phyloP scores from a whole-genome alignment of 2,329 filamentous ascomycete species.

The Aphanocladium album region DNA sequence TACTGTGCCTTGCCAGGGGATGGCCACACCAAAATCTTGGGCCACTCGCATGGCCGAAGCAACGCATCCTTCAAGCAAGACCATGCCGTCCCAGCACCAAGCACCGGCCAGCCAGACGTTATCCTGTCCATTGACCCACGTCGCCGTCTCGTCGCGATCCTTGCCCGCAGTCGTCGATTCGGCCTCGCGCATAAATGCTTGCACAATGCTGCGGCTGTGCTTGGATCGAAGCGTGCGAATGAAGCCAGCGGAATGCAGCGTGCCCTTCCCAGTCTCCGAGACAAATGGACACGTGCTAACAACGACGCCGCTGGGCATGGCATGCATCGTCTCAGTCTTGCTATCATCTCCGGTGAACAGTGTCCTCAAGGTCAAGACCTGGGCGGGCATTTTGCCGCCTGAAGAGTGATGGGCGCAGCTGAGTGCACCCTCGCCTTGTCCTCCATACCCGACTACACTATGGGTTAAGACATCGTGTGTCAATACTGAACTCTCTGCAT shows the following conservation, averaged over 20 bases:
- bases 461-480: slow-evolving; percentile 8
- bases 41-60: slow-evolving; percentile 54
- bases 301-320: slow-evolving; percentile 44
- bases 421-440: neutral
- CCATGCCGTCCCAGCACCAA: slow-evolving; percentile 64
- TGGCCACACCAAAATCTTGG: slow-evolving; percentile 42
- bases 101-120: slow-evolving; percentile 52
- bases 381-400: slow-evolving; percentile 21
- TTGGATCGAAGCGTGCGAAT: slow-evolving; percentile 48
- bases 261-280: slow-evolving; percentile 30
- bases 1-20: slow-evolving; percentile 28
- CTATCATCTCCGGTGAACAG: slow-evolving; percentile 24
- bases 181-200: slow-evolving; percentile 35
- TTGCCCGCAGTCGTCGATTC: neutral
- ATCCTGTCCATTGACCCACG: slow-evolving; percentile 49
- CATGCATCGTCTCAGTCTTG: slow-evolving; percentile 48
- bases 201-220: slow-evolving; percentile 42
- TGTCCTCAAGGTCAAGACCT: slow-evolving; percentile 32
- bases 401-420: slow-evolving; percentile 25
- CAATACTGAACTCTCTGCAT: slow-evolving; percentile 44
- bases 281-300: slow-evolving; percentile 49
- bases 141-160: neutral
- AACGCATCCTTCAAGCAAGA: slow-evolving; percentile 56
- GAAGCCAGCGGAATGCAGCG: slow-evolving; percentile 43
- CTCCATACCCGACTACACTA: neutral